These are phyloP conservation scores for Colletotrichum lini DNA, from an alignment of 2,329 filamentous ascomycete genomes.

Conservation along the genomic window DNA sequence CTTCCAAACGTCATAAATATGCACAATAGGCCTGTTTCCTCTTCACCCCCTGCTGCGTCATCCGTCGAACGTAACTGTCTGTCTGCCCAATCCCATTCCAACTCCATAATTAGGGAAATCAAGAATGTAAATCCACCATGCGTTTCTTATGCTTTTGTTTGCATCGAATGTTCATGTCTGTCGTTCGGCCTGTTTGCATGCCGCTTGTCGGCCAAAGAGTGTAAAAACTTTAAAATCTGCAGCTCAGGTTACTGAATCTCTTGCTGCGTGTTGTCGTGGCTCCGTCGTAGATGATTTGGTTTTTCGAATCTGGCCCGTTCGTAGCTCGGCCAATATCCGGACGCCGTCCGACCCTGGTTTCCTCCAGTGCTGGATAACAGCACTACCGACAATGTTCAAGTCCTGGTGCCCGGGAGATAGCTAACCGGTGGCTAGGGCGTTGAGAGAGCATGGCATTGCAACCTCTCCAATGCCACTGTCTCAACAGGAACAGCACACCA, in stretches of 20 bases:
- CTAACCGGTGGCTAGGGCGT: background rate
- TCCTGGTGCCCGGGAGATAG: background rate
- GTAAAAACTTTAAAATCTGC: conserved; percentile 2
- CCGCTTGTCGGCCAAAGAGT: conserved; percentile 19
- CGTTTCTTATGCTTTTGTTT: conserved; percentile 43
- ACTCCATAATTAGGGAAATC: conserved; percentile 11
- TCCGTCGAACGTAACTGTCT: background rate
- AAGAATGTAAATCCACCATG: conserved; percentile 38
- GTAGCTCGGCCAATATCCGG: background rate
- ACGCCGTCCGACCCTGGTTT: background rate
- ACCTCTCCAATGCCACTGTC: background rate
- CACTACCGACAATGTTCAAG: background rate
- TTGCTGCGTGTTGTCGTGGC: background rate
- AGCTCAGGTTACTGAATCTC: too few relatives aligned
- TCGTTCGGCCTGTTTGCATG: background rate
- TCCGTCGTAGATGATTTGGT: background rate
- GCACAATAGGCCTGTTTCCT: conserved; percentile 1
- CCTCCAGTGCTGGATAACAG: background rate
- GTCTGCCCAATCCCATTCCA: background rate
- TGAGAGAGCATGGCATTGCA: background rate
- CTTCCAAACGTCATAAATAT: conserved; percentile 12
- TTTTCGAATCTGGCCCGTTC: background rate
- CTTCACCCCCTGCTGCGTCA: background rate
- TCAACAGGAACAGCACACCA: background rate
- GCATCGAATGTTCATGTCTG: conserved; percentile 23